A percentile compares a stretch with the other conserved stretches of the same genome.
Evolutionary conservation across 495 filamentous ascomycete species (phyloP).

Genomic region (Haplographium delicatum): DNA sequence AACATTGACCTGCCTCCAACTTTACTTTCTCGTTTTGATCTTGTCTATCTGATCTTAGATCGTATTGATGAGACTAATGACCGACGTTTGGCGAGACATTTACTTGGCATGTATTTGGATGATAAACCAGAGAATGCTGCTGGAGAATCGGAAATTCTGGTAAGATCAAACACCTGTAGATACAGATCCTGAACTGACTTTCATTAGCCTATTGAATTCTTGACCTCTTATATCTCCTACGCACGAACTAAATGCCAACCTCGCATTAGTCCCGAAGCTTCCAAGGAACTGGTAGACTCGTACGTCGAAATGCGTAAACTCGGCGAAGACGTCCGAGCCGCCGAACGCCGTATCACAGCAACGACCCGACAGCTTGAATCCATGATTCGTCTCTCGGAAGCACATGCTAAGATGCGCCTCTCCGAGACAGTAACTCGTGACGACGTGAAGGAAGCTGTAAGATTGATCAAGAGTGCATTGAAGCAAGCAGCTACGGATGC

Average conservation of each 20-base stretch:
- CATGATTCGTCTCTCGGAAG: conserved; percentile 94
- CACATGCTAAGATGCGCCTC: conserved; percentile 95
- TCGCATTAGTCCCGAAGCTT: conserved; percentile 67
- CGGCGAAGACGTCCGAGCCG: conserved; percentile 87
- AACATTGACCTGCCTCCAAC: conserved; percentile 98
- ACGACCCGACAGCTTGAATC: conserved; percentile 94
- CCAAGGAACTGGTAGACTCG: conserved; percentile 70
- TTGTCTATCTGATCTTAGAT: conserved; percentile 95
- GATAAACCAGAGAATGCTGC: conserved; percentile 82
- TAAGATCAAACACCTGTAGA: conserved; percentile 40
- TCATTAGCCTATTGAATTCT: conserved; percentile 78
- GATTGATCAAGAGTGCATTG: conserved; percentile 88
- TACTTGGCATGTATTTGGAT: conserved; percentile 96
- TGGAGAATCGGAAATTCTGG: conserved; percentile 65
- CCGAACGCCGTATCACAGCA: conserved; percentile 94
- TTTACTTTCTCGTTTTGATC: conserved; percentile 88
- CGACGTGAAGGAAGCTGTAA: conserved; percentile 87
- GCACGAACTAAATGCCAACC: conserved; percentile 85
- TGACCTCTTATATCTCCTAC: conserved; percentile 97
- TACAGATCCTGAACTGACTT: not conserved
- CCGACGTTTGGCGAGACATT: conserved; percentile 81
- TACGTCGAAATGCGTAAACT: conserved; percentile 97
- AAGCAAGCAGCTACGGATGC: conserved; percentile 94
- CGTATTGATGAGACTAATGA: conserved; percentile 85
- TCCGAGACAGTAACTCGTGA: conserved; percentile 65